These are phyloP conservation scores for Dittrichia graveolens DNA, from an alignment of 129 eudicot genomes.

Conservation along the genomic window DNA sequence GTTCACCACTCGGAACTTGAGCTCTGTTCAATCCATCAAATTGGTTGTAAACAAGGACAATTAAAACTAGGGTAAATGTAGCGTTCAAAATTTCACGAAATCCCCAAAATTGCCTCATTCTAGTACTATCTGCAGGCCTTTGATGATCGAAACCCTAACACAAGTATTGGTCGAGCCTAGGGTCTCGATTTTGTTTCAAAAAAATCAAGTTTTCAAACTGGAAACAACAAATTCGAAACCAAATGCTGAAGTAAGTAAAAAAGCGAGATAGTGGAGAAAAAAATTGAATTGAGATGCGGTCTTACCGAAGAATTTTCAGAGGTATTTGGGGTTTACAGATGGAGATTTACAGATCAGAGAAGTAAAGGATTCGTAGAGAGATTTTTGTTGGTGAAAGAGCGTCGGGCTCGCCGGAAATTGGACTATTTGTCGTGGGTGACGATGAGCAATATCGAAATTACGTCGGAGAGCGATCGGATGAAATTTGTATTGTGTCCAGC, in stretches of 20 bases:
- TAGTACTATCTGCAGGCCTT: slow-evolving; percentile 3
- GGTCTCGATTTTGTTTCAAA: slow-evolving; percentile 34
- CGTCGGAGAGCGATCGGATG: slow-evolving; percentile 23
- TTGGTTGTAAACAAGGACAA: slow-evolving; percentile 53
- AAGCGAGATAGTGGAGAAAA: slow-evolving; percentile 2
- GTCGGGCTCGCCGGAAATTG: slow-evolving; percentile 18
- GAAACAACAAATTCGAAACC: not conserved
- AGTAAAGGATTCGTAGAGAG: slow-evolving; percentile 10
- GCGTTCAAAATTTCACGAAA: slow-evolving; percentile 50
- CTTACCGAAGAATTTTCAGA: slow-evolving; percentile 28
- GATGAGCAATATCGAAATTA: not conserved
- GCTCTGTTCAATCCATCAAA: slow-evolving; percentile 33
- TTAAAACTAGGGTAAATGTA: slow-evolving; percentile 47
- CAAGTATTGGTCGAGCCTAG: slow-evolving; percentile 31
- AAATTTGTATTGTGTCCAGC: slow-evolving; percentile 1
- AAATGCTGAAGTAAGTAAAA: not conserved
- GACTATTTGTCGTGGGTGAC: not conserved
- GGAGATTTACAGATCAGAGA: slow-evolving; percentile 21
- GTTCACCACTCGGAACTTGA: slow-evolving; percentile 16
- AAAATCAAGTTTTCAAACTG: slow-evolving; percentile 11
- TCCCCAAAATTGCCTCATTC: slow-evolving; percentile 40
- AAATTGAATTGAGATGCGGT: not conserved
- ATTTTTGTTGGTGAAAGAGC: not conserved
- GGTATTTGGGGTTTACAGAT: slow-evolving; percentile 31
- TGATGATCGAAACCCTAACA: slow-evolving; percentile 38